These are phyloP conservation scores for Zygoascus hellenicus DNA, from an alignment of 1,139 yeast genomes.

Conservation along the genomic window DNA sequence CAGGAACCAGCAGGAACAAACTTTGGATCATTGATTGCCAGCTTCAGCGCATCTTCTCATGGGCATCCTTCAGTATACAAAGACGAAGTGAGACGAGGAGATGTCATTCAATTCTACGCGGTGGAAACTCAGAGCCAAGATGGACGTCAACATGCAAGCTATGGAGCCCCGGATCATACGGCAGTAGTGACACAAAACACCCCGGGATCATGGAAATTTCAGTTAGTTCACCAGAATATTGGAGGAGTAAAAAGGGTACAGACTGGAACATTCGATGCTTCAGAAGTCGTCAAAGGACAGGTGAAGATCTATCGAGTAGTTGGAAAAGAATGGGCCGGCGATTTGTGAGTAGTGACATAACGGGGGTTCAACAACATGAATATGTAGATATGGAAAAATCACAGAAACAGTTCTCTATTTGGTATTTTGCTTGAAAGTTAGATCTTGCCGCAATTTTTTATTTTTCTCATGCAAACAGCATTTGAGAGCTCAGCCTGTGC, in stretches of 20 bases:
- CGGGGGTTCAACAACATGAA: neutral
- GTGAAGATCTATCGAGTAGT: constrained; percentile 53
- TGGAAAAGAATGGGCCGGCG: constrained; percentile 42
- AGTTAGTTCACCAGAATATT: constrained; percentile 58
- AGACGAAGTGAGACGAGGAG: constrained; percentile 41
- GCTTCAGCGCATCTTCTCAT: constrained; percentile 31
- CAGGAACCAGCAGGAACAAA: constrained; percentile 48
- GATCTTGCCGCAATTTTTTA: no score
- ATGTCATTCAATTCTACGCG: constrained; percentile 41
- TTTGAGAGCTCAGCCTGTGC: constrained; percentile 14
- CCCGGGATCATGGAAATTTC: constrained; percentile 31
- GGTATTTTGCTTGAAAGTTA: constrained; percentile 12
- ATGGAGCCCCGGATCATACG: constrained; percentile 65
- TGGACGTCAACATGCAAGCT: constrained; percentile 20
- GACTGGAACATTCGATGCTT: constrained; percentile 42
- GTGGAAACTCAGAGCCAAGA: constrained; percentile 40
- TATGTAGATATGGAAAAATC: constrained; percentile 1
- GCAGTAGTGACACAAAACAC: constrained; percentile 45
- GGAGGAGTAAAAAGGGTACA: constrained; percentile 47
- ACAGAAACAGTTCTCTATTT: constrained; percentile 8
- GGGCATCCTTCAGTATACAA: constrained; percentile 17
- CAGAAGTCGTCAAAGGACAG: constrained; percentile 44
- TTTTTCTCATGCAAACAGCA: no score
- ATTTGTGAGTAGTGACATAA: neutral
- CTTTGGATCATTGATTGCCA: constrained; percentile 55